Evolutionary conservation across 208 protist genomes (phyloP).

Genomic region (Polymyxa betae): DNA sequence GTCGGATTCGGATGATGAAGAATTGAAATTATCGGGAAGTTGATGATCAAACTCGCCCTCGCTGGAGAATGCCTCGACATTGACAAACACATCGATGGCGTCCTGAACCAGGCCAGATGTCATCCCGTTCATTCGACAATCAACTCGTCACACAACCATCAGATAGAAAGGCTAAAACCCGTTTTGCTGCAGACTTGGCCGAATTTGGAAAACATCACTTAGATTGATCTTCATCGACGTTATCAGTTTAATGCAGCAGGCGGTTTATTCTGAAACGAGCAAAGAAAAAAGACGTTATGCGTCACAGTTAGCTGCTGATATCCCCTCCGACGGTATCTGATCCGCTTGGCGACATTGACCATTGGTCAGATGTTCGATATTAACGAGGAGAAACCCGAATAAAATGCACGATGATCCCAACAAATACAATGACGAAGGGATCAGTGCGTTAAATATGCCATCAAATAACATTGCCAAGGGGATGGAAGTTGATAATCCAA

Average conservation of each 20-base stretch:
- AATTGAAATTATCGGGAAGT: constrained; percentile 16
- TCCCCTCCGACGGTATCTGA: background rate
- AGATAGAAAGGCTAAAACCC: too few species aligned
- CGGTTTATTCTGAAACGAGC: background rate
- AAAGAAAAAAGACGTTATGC: background rate
- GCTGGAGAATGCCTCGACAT: background rate
- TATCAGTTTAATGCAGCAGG: background rate
- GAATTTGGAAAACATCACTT: too few species aligned
- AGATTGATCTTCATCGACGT: too few species aligned
- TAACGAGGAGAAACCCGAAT: background rate
- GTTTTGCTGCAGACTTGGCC: too few species aligned
- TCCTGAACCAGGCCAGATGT: background rate
- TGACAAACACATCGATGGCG: constrained; percentile 26
- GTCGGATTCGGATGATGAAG: background rate
- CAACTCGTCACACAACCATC: too few species aligned
- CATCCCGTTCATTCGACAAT: too few species aligned
- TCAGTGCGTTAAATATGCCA: background rate
- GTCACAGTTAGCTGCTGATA: background rate
- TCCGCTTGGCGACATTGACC: too few species aligned
- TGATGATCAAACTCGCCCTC: constrained; percentile 23
- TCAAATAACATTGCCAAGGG: background rate
- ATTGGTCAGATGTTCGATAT: too few species aligned
- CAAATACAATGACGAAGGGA: background rate
- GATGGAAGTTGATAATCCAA: background rate
- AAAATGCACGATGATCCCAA: background rate